These are phyloP conservation scores for Naegleria gruberi DNA, from an alignment of 208 protist genomes.

Conservation along the genomic window DNA sequence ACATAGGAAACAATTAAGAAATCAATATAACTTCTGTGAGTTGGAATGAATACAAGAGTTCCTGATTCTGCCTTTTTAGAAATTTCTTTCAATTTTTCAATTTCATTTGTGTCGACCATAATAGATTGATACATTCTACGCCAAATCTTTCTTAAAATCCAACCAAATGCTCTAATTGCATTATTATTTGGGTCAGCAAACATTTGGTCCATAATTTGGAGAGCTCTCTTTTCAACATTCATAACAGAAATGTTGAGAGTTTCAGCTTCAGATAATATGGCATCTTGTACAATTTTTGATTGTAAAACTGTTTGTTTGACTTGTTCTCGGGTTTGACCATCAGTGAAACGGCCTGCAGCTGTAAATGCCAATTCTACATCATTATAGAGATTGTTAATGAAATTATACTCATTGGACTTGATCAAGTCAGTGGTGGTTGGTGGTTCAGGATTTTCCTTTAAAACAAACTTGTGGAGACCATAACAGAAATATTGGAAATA, in stretches of 20 bases:
- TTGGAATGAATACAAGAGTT: constrained; percentile 59
- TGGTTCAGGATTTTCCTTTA: not conserved
- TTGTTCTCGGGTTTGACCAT: not conserved
- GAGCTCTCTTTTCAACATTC: not conserved
- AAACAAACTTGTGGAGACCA: not conserved
- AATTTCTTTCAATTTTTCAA: not conserved
- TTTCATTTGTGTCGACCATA: not conserved
- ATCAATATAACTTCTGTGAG: constrained; percentile 70
- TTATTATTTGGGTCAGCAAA: not conserved
- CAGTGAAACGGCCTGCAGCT: not conserved
- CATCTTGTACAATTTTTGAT: not conserved
- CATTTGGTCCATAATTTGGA: not conserved
- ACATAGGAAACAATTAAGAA: constrained; percentile 74
- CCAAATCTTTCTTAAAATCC: not conserved
- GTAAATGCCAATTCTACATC: not conserved
- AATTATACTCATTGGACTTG: not conserved
- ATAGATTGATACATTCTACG: not conserved
- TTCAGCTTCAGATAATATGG: not conserved
- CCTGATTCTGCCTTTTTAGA: not conserved
- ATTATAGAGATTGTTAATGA: not conserved
- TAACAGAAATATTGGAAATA: constrained; percentile 4
- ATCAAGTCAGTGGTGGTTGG: not conserved
- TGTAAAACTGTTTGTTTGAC: not conserved
- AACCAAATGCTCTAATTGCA: not conserved
- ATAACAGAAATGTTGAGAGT: not conserved